Conservation (phyloP, 176 grass and related monocot species). For the Hordeum marinum region DNA sequence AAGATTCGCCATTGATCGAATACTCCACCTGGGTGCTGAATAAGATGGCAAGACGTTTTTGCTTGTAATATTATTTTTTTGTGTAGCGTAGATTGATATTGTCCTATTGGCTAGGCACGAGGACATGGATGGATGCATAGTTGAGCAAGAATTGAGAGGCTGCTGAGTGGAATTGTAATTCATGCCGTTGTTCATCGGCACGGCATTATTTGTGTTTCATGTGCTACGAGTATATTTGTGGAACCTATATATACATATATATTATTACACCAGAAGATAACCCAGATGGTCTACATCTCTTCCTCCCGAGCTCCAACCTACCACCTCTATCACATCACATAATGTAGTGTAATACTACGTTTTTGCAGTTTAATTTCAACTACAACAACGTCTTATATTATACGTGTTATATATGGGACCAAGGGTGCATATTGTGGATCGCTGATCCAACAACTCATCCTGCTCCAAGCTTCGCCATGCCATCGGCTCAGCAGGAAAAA, state of each 20-base stretch:
- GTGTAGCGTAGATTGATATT: conserved; percentile 27
- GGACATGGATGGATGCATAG: conserved; percentile 11
- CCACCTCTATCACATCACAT: too few relatives aligned
- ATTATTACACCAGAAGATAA: background rate
- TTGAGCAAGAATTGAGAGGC: conserved; percentile 19
- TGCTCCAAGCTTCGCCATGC: too few relatives aligned
- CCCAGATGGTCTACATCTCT: too few relatives aligned
- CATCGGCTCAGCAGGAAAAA: too few relatives aligned
- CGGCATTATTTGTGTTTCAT: background rate
- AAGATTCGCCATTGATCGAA: background rate
- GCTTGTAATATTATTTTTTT: conserved; percentile 29
- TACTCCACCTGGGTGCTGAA: conserved; percentile 15
- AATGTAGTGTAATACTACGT: too few relatives aligned
- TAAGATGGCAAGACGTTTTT: conserved; percentile 40
- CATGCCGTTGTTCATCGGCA: background rate
- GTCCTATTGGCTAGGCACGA: background rate
- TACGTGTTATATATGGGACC: too few relatives aligned
- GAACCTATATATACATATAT: background rate
- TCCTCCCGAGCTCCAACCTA: too few relatives aligned
- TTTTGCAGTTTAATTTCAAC: too few relatives aligned
- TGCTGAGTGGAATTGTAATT: background rate
- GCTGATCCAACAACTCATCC: too few relatives aligned
- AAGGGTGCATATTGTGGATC: too few relatives aligned
- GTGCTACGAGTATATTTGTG: background rate
- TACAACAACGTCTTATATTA: too few relatives aligned